A percentile compares a stretch with the other conserved stretches of the same genome.
These are phyloP conservation scores for Gossypium gossypioides DNA, from an alignment of 441 rosid species.

Conservation along the genomic window DNA sequence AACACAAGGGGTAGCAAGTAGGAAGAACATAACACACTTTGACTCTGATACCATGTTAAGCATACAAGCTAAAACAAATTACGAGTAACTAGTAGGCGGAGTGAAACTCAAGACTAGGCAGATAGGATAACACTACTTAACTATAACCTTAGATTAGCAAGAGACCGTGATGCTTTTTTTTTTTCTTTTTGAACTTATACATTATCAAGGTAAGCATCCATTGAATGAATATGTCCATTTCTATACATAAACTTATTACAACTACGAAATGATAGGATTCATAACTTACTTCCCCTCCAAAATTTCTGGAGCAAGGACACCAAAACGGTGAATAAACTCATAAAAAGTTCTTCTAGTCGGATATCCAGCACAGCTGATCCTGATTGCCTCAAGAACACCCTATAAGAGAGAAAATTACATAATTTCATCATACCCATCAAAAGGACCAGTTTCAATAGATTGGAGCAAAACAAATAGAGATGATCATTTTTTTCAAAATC, in stretches of 20 bases:
- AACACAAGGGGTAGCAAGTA: too few relatives aligned
- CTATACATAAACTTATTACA: not conserved
- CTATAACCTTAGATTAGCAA: not conserved
- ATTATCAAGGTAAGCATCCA: not conserved
- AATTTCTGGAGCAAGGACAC: conserved; percentile 63
- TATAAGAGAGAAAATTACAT: conserved; percentile 12
- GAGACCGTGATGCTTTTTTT: not conserved
- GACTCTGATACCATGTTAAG: too few relatives aligned
- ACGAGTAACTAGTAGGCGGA: too few relatives aligned
- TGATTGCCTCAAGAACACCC: conserved; percentile 77
- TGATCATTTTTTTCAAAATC: conserved; percentile 18
- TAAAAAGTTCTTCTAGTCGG: conserved; percentile 66
- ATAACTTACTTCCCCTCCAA: conserved; percentile 60
- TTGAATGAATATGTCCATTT: not conserved
- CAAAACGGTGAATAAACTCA: conserved; percentile 61
- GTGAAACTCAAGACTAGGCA: too few relatives aligned
- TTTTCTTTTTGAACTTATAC: not conserved
- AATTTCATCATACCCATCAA: not conserved
- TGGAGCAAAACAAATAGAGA: conserved; percentile 11
- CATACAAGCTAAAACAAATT: too few relatives aligned
- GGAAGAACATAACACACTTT: too few relatives aligned
- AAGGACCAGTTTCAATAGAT: not conserved
- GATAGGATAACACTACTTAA: too few relatives aligned
- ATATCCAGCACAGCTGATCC: conserved; percentile 77
- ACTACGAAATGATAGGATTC: not conserved